These are phyloP conservation scores for Cercophora scortea DNA, from an alignment of 495 filamentous ascomycete genomes.

Conservation along the genomic window DNA sequence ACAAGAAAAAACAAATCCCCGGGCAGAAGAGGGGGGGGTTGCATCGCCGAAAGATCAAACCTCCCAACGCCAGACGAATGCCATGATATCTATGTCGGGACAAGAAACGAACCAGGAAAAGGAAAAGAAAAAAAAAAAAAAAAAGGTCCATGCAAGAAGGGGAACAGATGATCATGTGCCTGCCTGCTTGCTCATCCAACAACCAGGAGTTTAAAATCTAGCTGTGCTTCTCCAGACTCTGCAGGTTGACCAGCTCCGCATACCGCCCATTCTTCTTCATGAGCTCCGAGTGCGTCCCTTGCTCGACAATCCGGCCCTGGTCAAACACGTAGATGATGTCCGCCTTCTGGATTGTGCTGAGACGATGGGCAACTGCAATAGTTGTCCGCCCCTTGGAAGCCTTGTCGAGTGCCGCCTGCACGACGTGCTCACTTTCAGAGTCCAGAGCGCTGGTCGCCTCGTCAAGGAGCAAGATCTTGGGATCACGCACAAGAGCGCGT, in stretches of 20 bases:
- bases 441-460: constrained; percentile 76
- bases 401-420: constrained; percentile 66
- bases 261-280: constrained; percentile 45
- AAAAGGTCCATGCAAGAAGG: neutral
- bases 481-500: constrained; percentile 66
- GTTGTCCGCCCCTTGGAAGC: constrained; percentile 60
- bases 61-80: neutral
- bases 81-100: neutral
- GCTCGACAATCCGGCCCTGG: constrained; percentile 49
- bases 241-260: constrained; percentile 53
- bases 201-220: neutral
- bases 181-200: neutral
- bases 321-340: constrained; percentile 53
- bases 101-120: neutral
- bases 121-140: neutral
- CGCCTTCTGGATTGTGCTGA: constrained; percentile 52
- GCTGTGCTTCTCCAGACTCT: constrained; percentile 59
- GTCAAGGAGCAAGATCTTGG: constrained; percentile 67
- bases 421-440: constrained; percentile 64
- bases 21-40: too few relatives aligned
- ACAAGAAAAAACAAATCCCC: too few relatives aligned
- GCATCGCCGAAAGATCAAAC: too few relatives aligned
- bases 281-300: constrained; percentile 46
- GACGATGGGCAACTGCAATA: constrained; percentile 65
- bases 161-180: neutral